Base-by-base conservation (phyloP, 176 grass and related monocot genomes). In the Avena insularis region DNA sequence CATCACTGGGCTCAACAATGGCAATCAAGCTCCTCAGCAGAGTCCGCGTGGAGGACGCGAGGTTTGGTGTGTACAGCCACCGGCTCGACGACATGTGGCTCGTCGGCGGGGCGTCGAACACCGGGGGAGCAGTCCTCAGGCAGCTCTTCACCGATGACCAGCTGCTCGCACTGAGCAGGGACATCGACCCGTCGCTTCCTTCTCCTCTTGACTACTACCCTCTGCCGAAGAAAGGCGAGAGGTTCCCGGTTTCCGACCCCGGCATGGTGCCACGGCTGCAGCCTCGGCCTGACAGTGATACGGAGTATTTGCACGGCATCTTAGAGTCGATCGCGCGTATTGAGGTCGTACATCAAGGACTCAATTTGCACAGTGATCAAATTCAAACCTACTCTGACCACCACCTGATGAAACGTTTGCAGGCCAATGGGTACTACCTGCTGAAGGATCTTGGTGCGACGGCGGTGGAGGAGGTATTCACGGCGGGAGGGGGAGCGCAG, bases 11-110 rank as follows among this genome's bases (percentile, higher is more conserved):
- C 9, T 97, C 95, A 54, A 97, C 95, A 2, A 84, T 97, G 12
- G 95, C 95, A 16, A 91, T 97, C 82, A 97, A 97, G 59, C 95
- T 97, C 21, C 65, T 97, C 27, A 97, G 95, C 88, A 31, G 33
- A 16, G 79, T 61, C 48, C 90, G 88, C 1, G 88, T 94, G 12
- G 95, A 94, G 35, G 90, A 97, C 58, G 90, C 90, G 12, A 60
- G 92, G 75, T 97, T 92, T 31, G 95, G 95, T 7, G 88, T 97
- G 60, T 97, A 97, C 81, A 97, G 95, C 79, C 95, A 97, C 36
- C 92, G 92, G 1, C 78, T 97, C 27, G 90, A 94, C 20, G 86
- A 92, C 83, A 83, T 79, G 73, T 97, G 90, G 92, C 95, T 97
- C 59, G 95, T 97, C 66, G 95, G 95, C 38, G 92, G 95, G 10